Evolutionary conservation across 163 green algal species (phyloP).

Genomic region (Prototheca cutis): DNA sequence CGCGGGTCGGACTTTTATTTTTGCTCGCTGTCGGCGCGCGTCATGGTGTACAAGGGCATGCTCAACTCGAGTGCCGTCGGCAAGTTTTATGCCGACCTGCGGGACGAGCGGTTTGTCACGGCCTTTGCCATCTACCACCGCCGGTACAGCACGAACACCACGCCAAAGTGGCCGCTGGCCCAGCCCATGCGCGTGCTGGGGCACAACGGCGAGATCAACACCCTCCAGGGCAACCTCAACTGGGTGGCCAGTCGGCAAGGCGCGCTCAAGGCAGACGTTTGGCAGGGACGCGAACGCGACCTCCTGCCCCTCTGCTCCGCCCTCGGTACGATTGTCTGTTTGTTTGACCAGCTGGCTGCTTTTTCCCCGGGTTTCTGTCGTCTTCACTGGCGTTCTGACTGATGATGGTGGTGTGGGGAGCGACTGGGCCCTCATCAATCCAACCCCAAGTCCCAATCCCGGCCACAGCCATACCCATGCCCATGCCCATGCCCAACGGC

Average conservation of each 20-base stretch:
- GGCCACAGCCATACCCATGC: too few species aligned
- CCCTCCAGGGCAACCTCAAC: slow-evolving; percentile 98
- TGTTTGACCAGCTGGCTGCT: too few species aligned
- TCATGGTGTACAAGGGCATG: slow-evolving; percentile 99
- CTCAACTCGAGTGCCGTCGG: slow-evolving; percentile 53
- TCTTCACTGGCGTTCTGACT: too few species aligned
- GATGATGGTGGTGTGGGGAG: too few species aligned
- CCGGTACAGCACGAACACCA: slow-evolving; percentile 99
- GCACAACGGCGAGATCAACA: slow-evolving; percentile 99
- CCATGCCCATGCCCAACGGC: neutral
- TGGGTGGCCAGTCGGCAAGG: slow-evolving; percentile 90
- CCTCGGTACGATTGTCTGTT: too few species aligned
- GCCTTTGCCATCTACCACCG: slow-evolving; percentile 97
- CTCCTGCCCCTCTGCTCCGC: slow-evolving; percentile 78
- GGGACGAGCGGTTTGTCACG: slow-evolving; percentile 65
- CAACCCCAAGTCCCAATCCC: too few species aligned
- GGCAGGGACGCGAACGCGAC: slow-evolving; percentile 81
- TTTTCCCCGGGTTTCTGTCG: too few species aligned
- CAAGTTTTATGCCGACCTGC: slow-evolving; percentile 55
- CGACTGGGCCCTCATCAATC: too few species aligned
- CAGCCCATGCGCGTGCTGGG: slow-evolving; percentile 97
- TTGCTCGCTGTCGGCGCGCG: slow-evolving; percentile 83
- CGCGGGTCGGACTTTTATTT: slow-evolving; percentile 79
- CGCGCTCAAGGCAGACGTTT: slow-evolving; percentile 76
- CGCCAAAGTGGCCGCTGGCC: slow-evolving; percentile 93